phyloP scores from a whole-genome alignment of 805 yeast species.

The Yarrowia osloensis region DNA sequence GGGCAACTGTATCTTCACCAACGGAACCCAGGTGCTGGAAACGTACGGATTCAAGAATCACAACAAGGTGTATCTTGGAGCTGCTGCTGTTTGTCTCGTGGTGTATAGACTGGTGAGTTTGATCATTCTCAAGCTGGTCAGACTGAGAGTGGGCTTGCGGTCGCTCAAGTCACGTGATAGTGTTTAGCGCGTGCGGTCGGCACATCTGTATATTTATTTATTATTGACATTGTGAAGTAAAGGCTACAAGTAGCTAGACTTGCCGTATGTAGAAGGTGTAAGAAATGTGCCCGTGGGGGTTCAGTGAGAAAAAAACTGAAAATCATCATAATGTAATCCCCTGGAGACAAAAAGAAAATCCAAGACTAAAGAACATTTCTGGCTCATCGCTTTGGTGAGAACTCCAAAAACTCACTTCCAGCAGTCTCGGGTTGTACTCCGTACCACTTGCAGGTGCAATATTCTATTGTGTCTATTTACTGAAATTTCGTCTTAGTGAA shows the following conservation, averaged over 20 bases:
- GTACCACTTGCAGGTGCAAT: too few relatives aligned
- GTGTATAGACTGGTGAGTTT: conserved; percentile 39
- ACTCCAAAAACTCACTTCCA: too few relatives aligned
- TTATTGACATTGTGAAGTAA: neutral
- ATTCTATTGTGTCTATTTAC: neutral
- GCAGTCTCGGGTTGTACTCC: too few relatives aligned
- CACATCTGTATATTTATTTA: neutral
- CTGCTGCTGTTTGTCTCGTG: conserved; percentile 37
- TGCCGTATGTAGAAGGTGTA: too few relatives aligned
- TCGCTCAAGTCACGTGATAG: neutral
- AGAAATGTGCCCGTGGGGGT: too few relatives aligned
- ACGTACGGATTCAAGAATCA: conserved; percentile 48
- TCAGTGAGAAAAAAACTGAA: too few relatives aligned
- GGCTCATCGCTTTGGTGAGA: too few relatives aligned
- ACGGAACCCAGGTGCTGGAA: conserved; percentile 60
- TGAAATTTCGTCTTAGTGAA: neutral
- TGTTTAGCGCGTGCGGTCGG: neutral
- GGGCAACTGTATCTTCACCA: conserved; percentile 50
- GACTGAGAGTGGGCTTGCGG: conserved; percentile 36
- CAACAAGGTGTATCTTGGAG: conserved; percentile 36
- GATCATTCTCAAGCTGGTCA: conserved; percentile 35
- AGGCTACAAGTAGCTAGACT: too few relatives aligned
- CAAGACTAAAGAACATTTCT: too few relatives aligned
- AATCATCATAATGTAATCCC: too few relatives aligned
- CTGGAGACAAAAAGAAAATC: too few relatives aligned